phyloP scores from a whole-genome alignment of 352 stramenopile species.

The Ophiocytium majus region DNA sequence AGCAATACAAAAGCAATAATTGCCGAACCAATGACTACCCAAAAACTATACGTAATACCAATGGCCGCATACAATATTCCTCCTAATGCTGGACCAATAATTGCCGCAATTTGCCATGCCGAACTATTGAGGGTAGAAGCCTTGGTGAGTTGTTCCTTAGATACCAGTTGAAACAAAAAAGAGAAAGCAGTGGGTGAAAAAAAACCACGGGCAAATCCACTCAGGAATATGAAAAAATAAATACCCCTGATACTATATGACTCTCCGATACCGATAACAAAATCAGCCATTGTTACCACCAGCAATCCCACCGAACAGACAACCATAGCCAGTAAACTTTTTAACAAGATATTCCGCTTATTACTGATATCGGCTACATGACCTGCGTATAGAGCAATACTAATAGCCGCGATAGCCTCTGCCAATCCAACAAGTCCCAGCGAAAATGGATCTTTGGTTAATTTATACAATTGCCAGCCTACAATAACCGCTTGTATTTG shows the following conservation, averaged over 20 bases:
- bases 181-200: neutral
- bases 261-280: neutral
- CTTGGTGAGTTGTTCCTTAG: neutral
- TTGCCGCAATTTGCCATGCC: conserved; percentile 1
- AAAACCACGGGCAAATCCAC: neutral
- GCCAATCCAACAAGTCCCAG: neutral
- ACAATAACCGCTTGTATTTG: neutral
- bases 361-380: neutral
- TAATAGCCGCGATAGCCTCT: neutral
- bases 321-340: neutral
- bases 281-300: neutral
- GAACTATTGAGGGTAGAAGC: neutral
- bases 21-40: neutral
- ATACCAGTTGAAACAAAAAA: neutral
- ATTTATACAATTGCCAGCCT: neutral
- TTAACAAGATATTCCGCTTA: neutral
- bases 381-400: neutral
- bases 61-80: neutral
- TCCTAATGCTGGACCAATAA: neutral
- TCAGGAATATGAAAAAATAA: neutral
- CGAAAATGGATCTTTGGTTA: neutral
- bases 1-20: neutral
- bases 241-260: neutral
- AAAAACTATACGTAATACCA: neutral
- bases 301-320: neutral